Evolutionary conservation across 345 rosid genomes (phyloP).

Genomic region (Reutealis trisperma): DNA sequence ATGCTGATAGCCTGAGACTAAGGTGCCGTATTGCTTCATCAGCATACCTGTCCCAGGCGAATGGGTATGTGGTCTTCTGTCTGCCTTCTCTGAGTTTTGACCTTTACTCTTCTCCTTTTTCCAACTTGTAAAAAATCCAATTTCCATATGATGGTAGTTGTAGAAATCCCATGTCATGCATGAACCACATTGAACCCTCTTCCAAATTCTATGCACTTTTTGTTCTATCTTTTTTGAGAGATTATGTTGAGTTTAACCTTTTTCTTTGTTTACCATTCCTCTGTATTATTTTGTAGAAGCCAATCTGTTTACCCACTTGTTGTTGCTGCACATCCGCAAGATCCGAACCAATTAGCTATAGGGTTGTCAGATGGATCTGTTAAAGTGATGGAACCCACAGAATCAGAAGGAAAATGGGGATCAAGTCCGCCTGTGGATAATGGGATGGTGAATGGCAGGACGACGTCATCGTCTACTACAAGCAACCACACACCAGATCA

Average conservation of each 20-base stretch:
- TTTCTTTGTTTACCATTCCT: background rate
- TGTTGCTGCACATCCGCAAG: slow-evolving; percentile 75
- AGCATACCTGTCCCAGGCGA: slow-evolving; percentile 56
- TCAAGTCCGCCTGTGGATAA: slow-evolving; percentile 56
- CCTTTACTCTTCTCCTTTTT: background rate
- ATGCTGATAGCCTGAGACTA: slow-evolving; percentile 64
- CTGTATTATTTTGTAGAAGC: slow-evolving; percentile 39
- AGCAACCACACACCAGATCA: slow-evolving; percentile 80
- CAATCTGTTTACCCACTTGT: slow-evolving; percentile 66
- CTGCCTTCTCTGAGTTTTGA: background rate
- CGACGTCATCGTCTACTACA: slow-evolving; percentile 74
- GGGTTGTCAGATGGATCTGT: slow-evolving; percentile 73
- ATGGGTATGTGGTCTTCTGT: slow-evolving; percentile 41
- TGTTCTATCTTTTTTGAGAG: no score
- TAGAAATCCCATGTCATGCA: background rate
- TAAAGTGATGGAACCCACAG: slow-evolving; percentile 71
- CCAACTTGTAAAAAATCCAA: background rate
- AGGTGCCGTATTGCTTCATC: slow-evolving; percentile 75
- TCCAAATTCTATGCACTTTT: background rate
- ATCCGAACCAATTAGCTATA: slow-evolving; percentile 71
- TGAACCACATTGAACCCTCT: background rate
- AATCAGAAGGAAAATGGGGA: slow-evolving; percentile 80
- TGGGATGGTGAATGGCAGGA: slow-evolving; percentile 56
- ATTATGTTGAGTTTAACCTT: background rate
- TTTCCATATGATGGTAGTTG: background rate